Evolutionary conservation across 2,329 filamentous ascomycete genomes (phyloP), one percentile per base, ranked within the genome.

Genomic region (Fusarium mexicanum): DNA sequence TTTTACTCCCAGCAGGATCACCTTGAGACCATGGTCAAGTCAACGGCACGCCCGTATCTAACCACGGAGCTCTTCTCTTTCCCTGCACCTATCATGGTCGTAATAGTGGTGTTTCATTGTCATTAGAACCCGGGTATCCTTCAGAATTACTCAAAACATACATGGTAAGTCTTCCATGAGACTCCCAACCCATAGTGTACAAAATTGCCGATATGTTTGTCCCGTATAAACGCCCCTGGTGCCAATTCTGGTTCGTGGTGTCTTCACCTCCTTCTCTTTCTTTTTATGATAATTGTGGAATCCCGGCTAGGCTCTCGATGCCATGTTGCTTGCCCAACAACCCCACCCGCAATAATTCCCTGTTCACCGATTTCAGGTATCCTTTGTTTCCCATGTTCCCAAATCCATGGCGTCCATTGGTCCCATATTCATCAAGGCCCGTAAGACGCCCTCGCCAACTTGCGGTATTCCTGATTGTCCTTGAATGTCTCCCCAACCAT

Each of bases 341-440:
- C 26, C 24, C 35, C 29, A 22, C 38, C 44, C 5, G 11, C 50
- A 7, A 24, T 20, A 47, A 22, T 43, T 40, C 58, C 48, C 57
- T 67, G 67, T 67, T 69, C n/a, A 22, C 72, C 61, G 22, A 33
- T 58, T 72, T 71, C 69, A 74, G 78, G 80, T 76, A 46, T 81
- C 79, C 12, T 76, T 78, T 31, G 79, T 73, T 65, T 87, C 86
- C 87, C 87, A 88, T 38, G 83, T 80, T 22, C 82, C 83, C 66
- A 88, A 80, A 72, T 89, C 89, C 87, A 91, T 90, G 17, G 86
- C 86, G 72, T 91, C 89, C 85, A 91, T 89, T 0, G 88, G 84
- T 13, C 87, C 87, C 83, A 91, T 86, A 62, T 86, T 87, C 86
- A 90, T 89, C 64, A 91, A 81, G 14, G 88, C 86, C 65, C 87